Percentiles rank a stretch among this genome's conserved stretches.
Evolutionary conservation across 1,284 basidiomycete species (phyloP).

Genomic region (Coniferiporia weirii): DNA sequence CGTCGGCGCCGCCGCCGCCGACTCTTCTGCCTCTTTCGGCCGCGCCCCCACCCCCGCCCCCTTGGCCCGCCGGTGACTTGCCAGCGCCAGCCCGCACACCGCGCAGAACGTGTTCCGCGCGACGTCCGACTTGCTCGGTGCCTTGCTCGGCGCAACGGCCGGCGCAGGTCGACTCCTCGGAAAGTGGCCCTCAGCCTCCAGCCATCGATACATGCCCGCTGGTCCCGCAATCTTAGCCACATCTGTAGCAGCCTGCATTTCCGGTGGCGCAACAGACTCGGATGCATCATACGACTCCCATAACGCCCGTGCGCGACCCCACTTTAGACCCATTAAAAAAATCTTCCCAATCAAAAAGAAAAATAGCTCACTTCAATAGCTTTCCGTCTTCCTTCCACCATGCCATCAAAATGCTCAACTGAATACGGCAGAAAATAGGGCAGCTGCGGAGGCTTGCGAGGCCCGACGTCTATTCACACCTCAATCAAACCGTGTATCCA

Average conservation of each 20-base stretch:
- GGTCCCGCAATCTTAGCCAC: constrained; percentile 5
- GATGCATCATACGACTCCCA: constrained; percentile 40
- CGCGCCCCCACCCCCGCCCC: neutral
- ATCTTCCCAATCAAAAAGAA: constrained; percentile 1
- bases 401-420: constrained; percentile 38
- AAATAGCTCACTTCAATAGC: constrained; percentile 55
- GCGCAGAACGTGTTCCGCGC: constrained; percentile 8
- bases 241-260: neutral
- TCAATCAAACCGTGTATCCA: neutral
- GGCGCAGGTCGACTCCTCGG: neutral
- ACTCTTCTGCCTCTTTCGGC: constrained; percentile 4
- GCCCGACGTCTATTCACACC: constrained; percentile 34
- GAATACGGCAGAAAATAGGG: constrained; percentile 52
- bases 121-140: neutral
- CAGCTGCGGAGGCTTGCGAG: constrained; percentile 31
- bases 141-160: neutral
- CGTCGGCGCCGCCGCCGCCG: neutral
- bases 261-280: neutral
- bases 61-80: constrained; percentile 3
- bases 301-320: constrained; percentile 55
- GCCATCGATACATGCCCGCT: constrained; percentile 16
- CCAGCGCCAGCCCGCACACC: constrained; percentile 7
- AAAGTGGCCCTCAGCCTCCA: constrained; percentile 13
- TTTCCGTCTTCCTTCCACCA: constrained; percentile 57
- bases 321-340: constrained; percentile 35